These are phyloP conservation scores for Colletotrichum sublineola DNA, from an alignment of 2,329 filamentous ascomycete genomes.

Conservation along the genomic window DNA sequence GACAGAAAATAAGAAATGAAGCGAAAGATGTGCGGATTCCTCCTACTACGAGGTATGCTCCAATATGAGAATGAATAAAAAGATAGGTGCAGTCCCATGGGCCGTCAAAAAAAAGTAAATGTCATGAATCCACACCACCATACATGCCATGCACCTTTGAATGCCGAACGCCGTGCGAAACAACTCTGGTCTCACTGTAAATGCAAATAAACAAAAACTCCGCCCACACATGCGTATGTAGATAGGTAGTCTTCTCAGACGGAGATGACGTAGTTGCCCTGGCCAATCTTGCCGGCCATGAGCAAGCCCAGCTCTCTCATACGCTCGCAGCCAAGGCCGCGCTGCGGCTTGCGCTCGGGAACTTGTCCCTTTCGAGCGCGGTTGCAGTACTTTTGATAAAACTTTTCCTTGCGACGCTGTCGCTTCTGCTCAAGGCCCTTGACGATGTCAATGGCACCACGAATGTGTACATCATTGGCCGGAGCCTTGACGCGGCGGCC, in stretches of 20 bases:
- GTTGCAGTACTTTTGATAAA: conserved; percentile 89
- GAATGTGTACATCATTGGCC: conserved; percentile 73
- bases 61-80: conserved; percentile 31
- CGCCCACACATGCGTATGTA: conserved; percentile 21
- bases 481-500: conserved; percentile 52
- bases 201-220: conserved; percentile 23
- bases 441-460: conserved; percentile 97
- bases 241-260: conserved; percentile 59
- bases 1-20: conserved; percentile 25
- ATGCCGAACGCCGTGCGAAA: conserved; percentile 41
- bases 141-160: conserved; percentile 34
- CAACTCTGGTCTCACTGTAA: conserved; percentile 22
- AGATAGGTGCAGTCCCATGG: conserved; percentile 43
- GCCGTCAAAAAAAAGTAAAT: conserved; percentile 40
- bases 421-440: conserved; percentile 96
- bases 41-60: conserved; percentile 19
- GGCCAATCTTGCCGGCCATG: conserved; percentile 84
- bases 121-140: conserved; percentile 44
- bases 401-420: conserved; percentile 92
- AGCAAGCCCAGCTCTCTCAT: conserved; percentile 90
- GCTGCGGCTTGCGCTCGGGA: conserved; percentile 75
- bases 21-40: conserved; percentile 33
- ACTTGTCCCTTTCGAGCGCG: conserved; percentile 79
- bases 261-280: conserved; percentile 83
- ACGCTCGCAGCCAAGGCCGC: conserved; percentile 89